Conservation (phyloP, 768 basidiomycete species). For the Collybia sordida region DNA sequence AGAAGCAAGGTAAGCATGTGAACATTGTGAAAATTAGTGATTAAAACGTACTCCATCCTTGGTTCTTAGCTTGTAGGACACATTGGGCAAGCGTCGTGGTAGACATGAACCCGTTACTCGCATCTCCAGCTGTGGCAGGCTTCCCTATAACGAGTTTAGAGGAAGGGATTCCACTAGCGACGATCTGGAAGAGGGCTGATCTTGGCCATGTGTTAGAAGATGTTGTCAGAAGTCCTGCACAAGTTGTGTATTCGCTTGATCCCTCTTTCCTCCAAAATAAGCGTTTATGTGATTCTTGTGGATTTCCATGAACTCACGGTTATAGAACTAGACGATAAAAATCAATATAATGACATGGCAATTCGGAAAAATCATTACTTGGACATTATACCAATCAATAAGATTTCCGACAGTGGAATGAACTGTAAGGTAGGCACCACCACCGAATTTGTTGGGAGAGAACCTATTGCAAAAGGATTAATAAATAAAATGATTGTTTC, state of each 20-base stretch:
- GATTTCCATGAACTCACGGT: conserved; percentile 19
- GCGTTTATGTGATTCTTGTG: not conserved
- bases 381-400: conserved; percentile 63
- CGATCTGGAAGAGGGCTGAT: conserved; percentile 49
- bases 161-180: conserved; percentile 44
- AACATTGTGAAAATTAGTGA: not conserved
- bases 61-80: conserved; percentile 44
- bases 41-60: conserved; percentile 55
- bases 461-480: conserved; percentile 30
- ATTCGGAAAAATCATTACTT: conserved; percentile 31
- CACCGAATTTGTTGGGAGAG: conserved; percentile 32
- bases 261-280: conserved; percentile 37
- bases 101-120: conserved; percentile 51
- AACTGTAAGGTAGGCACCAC: conserved; percentile 54
- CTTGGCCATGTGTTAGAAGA: conserved; percentile 55
- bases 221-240: conserved; percentile 45
- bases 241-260: conserved; percentile 50
- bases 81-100: conserved; percentile 50
- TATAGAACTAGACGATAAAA: conserved; percentile 28
- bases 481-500: not conserved
- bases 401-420: conserved; percentile 48
- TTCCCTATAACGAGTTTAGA: conserved; percentile 69
- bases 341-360: not conserved
- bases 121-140: conserved; percentile 42
- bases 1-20: not conserved